phyloP scores from a whole-genome alignment of 2,329 filamentous ascomycete genomes.

The Beauveria bassiana region DNA sequence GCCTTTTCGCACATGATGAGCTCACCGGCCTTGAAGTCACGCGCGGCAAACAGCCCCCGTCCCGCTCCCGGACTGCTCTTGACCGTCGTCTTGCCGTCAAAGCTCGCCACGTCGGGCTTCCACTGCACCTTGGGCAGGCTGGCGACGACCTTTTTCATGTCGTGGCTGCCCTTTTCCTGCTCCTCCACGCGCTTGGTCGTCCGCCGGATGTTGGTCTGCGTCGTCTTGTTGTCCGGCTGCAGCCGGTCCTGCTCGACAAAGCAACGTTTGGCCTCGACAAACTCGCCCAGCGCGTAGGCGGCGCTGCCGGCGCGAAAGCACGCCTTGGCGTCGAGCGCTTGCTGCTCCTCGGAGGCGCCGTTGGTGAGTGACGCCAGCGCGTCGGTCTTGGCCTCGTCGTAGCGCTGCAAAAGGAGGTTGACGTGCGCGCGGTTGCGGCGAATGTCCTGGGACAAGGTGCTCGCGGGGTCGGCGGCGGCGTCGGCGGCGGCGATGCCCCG shows the following conservation, averaged over 20 bases:
- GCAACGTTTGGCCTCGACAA: slow-evolving; percentile 15
- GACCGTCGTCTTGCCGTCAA: slow-evolving; percentile 20
- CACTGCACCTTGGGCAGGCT: slow-evolving; percentile 21
- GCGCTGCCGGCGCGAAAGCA: slow-evolving; percentile 25
- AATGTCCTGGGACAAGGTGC: slow-evolving; percentile 23
- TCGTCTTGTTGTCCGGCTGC: slow-evolving; percentile 18
- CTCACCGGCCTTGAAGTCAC: slow-evolving; percentile 23
- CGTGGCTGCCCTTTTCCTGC: slow-evolving; percentile 15
- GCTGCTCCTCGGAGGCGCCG: slow-evolving; percentile 6
- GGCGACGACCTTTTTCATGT: slow-evolving; percentile 18
- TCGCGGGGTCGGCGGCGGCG: neutral
- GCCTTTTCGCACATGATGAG: slow-evolving; percentile 28
- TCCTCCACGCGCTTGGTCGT: slow-evolving; percentile 20
- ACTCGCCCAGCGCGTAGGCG: slow-evolving; percentile 22
- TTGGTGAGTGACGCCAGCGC: slow-evolving; percentile 23
- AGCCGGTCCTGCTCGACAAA: slow-evolving; percentile 20
- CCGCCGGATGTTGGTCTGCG: slow-evolving; percentile 15
- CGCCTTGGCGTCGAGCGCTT: slow-evolving; percentile 23
- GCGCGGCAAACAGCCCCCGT: slow-evolving; percentile 29
- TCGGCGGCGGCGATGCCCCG: slow-evolving; percentile 17
- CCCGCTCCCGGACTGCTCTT: slow-evolving; percentile 21
- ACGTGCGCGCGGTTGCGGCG: slow-evolving; percentile 24
- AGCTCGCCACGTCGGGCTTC: slow-evolving; percentile 23
- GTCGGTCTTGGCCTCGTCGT: slow-evolving; percentile 24
- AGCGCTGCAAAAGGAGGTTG: slow-evolving; percentile 23